phyloP scores from a whole-genome alignment of 2,329 filamentous ascomycete species.

The Colletotrichum zoysiae region DNA sequence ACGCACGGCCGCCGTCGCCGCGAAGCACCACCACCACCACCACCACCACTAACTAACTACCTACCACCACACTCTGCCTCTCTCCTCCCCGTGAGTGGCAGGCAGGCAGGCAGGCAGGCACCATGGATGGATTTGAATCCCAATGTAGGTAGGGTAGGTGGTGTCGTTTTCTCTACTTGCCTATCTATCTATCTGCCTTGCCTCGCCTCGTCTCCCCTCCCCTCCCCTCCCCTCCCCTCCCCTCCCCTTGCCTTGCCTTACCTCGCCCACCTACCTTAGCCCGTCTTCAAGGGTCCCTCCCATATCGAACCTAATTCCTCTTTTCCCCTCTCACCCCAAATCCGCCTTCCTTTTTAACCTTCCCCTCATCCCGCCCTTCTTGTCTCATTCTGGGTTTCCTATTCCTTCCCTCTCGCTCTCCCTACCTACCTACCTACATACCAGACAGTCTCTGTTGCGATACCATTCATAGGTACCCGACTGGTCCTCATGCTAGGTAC shows the following conservation, averaged over 20 bases:
- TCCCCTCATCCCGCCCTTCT: slow-evolving; percentile 20
- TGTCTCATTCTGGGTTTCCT: not conserved
- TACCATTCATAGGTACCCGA: not conserved
- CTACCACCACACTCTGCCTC: not conserved
- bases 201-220: not conserved
- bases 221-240: not conserved
- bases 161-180: not conserved
- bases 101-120: too few species aligned
- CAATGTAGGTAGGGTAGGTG: not conserved
- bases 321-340: slow-evolving; percentile 14
- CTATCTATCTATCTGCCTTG: slow-evolving; percentile 18
- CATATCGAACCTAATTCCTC: slow-evolving; percentile 40
- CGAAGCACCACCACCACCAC: slow-evolving; percentile 17
- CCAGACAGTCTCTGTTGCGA: not conserved
- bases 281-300: slow-evolving; percentile 33
- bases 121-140: not conserved
- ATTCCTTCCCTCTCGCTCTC: not conserved
- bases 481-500: not conserved
- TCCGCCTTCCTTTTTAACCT: slow-evolving; percentile 25
- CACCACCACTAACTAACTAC: too few species aligned
- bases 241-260: slow-evolving; percentile 10
- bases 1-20: slow-evolving; percentile 28
- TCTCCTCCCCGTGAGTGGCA: not conserved
- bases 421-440: too few species aligned
- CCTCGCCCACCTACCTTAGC: slow-evolving; percentile 25